Evolutionary conservation across 2,329 filamentous ascomycete species (phyloP), one percentile per base, ranked within the genome.

Genomic region (Fusarium tricinctum): DNA sequence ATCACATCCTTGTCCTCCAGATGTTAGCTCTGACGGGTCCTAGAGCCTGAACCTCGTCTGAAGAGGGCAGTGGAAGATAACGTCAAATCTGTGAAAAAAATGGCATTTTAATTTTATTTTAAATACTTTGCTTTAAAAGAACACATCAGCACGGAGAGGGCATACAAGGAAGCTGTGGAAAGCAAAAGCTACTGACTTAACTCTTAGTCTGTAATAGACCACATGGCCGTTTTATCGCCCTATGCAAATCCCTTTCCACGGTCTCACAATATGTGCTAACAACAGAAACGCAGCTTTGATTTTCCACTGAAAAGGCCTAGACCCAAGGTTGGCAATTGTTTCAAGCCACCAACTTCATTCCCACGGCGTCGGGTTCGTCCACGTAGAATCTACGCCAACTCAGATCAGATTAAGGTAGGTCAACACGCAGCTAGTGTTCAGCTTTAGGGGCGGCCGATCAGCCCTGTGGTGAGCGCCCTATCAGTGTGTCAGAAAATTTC

Each of bases 331-430:
- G 43, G 47, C 20, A n/a, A 47, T 22, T 6, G 12, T 14, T 15
- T 3, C n/a, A 53, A 64, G 45, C 53, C 53, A 64, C 60, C 38
- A 35, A 23, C 52, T 57, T 59, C 60, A 59, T 59, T 46, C 6
- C 26, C 40, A 48, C 10, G 17, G 13, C 17, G 10, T 39, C 19
- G 30, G 52, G 39, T 48, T 64, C 26, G 60, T 22, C 53, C 28
- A 32, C 22, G 39, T 59, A 8, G 20, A 30, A 8, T 5, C 5
- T 1, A 28, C 8, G 22, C 42, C 51, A 47, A 33, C 42, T n/a
- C 32, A 23, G 52, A n/a, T 13, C 13, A 33, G 26, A 20, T 19
- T 23, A 30, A 40, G 3, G n/a, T n/a, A 3, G 8, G 13, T 8
- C 6, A n/a, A 7, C 8, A 17, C 26, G 20, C 3, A 13, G 17